phyloP scores from a whole-genome alignment of 805 yeast species.

The Cyberlindnera petersonii region DNA sequence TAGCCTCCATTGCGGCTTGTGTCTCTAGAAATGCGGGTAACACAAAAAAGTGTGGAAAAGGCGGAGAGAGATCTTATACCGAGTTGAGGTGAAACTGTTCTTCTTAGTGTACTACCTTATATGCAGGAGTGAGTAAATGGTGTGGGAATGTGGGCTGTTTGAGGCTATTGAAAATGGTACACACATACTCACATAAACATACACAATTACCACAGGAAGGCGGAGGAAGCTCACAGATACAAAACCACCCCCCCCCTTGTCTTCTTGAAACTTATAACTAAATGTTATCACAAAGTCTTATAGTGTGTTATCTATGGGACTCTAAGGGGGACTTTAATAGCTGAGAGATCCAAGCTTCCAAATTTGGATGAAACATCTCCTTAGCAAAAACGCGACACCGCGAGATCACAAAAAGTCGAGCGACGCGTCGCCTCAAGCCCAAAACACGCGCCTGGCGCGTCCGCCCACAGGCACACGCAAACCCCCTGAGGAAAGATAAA shows the following conservation, averaged over 20 bases:
- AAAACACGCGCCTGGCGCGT: slow-evolving; percentile 4
- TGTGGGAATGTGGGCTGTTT: no score
- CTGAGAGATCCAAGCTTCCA: neutral
- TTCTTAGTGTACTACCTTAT: no score
- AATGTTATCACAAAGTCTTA: neutral
- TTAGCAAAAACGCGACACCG: slow-evolving; percentile 8
- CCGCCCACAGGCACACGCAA: neutral
- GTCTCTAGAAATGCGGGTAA: no score
- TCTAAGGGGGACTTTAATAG: no score
- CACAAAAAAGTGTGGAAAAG: no score
- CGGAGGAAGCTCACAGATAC: no score
- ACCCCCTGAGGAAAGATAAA: neutral
- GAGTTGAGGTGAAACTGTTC: no score
- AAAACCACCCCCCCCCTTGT: no score
- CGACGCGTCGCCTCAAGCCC: slow-evolving; percentile 6
- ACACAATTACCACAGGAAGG: no score
- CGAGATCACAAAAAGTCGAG: neutral
- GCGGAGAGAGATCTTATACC: no score
- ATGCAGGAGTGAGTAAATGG: no score
- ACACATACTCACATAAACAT: neutral
- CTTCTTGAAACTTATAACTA: neutral
- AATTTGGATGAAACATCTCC: slow-evolving; percentile 5
- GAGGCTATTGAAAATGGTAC: neutral
- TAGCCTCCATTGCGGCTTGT: no score
- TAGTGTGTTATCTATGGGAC: neutral